A percentile compares a stretch with the other conserved stretches of the same genome.
These are phyloP conservation scores for Fusarium oligoseptatum DNA, from an alignment of 2,329 filamentous ascomycete genomes.

Conservation along the genomic window DNA sequence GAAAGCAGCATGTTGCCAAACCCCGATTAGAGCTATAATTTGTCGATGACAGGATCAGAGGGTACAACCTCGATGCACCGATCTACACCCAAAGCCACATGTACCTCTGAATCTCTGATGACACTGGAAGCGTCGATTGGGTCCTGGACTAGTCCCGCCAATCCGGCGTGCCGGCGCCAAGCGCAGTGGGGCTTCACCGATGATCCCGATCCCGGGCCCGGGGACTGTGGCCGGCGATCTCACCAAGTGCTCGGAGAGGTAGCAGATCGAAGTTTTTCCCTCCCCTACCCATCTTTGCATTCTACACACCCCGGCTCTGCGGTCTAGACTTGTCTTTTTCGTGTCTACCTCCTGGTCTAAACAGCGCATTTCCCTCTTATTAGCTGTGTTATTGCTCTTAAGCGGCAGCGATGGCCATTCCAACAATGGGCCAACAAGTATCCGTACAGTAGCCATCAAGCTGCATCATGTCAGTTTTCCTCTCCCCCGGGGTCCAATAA, in stretches of 20 bases:
- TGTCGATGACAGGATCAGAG: not conserved
- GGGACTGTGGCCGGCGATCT: constrained; percentile 40
- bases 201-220: constrained; percentile 40
- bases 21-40: not conserved
- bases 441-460: not conserved
- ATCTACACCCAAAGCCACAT: constrained; percentile 21
- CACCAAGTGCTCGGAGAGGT: constrained; percentile 22
- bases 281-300: not conserved
- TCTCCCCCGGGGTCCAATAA: not conserved
- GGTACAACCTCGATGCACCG: constrained; percentile 21
- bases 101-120: constrained; percentile 24
- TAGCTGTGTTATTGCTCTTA: constrained; percentile 10
- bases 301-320: constrained; percentile 14
- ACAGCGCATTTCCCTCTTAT: not conserved
- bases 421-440: not conserved
- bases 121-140: not conserved
- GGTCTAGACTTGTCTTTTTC: constrained; percentile 8
- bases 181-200: constrained; percentile 25
- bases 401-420: not conserved
- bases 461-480: not conserved
- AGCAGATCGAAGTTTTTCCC: constrained; percentile 26
- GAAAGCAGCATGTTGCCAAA: not conserved
- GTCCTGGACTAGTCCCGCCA: constrained; percentile 9
- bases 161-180: constrained; percentile 12
- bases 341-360: not conserved